phyloP scores from a whole-genome alignment of 176 grass and related monocot genomes.

The Musa itinerans region DNA sequence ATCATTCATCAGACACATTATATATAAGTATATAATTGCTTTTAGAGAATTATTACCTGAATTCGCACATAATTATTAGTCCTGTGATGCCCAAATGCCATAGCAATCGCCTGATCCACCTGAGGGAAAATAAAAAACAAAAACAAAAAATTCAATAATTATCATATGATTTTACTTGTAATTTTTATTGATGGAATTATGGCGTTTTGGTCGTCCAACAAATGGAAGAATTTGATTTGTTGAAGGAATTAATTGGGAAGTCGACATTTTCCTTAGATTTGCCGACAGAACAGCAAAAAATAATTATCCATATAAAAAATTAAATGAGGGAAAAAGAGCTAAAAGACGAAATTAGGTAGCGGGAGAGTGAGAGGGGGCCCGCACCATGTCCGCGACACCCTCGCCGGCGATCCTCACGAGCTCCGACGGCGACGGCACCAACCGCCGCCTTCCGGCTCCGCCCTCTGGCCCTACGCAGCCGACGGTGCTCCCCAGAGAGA shows the following conservation, averaged over 20 bases:
- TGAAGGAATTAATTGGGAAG: not conserved
- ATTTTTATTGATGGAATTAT: too few relatives aligned
- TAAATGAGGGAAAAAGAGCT: not conserved
- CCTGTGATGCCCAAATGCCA: conserved; percentile 85
- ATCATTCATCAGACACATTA: not conserved
- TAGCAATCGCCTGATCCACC: conserved; percentile 96
- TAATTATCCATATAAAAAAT: not conserved
- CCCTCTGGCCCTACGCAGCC: conserved; percentile 1
- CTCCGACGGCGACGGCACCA: conserved; percentile 15
- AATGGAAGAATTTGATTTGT: not conserved
- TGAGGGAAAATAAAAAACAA: not conserved
- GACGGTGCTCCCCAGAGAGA: conserved; percentile 46
- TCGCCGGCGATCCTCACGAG: conserved; percentile 67
- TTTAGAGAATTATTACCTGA: conserved; percentile 33
- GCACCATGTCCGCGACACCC: conserved; percentile 70
- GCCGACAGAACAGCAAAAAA: conserved; percentile 7
- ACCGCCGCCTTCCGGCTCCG: conserved; percentile 15
- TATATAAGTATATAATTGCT: not conserved
- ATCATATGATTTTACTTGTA: not conserved
- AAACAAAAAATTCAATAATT: not conserved
- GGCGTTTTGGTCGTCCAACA: too few relatives aligned
- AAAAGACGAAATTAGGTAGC: conserved; percentile 8
- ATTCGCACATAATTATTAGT: conserved; percentile 87
- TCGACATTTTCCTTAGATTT: not conserved
- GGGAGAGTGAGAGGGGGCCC: not conserved